Conservation (phyloP, 129 eudicot genomes). For the Saposhnikovia divaricata region DNA sequence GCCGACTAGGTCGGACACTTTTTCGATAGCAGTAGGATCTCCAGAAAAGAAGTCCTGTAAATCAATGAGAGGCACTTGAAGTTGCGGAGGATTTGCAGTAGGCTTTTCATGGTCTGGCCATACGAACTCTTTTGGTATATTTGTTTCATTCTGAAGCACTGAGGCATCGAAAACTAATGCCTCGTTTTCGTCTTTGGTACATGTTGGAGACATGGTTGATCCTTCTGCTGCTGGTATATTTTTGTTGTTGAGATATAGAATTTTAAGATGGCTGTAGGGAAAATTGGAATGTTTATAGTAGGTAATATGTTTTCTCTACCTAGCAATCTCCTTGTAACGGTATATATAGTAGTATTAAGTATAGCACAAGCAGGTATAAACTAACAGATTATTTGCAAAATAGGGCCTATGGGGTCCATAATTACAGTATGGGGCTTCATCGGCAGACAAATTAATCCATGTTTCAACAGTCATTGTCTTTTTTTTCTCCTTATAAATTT, state of each 20-base stretch:
- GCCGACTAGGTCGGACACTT: slow-evolving; percentile 29
- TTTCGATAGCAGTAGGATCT: slow-evolving; percentile 19
- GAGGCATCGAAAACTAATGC: slow-evolving; percentile 20
- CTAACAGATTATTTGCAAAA: slow-evolving; percentile 9
- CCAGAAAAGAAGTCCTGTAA: slow-evolving; percentile 36
- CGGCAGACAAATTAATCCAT: slow-evolving; percentile 1
- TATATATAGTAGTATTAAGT: not conserved
- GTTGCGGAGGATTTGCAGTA: slow-evolving; percentile 5
- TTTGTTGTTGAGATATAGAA: not conserved
- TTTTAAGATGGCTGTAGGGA: not conserved
- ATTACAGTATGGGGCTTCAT: slow-evolving; percentile 11
- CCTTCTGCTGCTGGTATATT: not conserved
- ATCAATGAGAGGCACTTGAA: slow-evolving; percentile 41
- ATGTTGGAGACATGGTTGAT: not conserved
- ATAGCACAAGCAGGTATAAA: not conserved
- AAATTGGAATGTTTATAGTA: not conserved
- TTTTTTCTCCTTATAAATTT: not conserved
- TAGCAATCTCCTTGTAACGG: not conserved
- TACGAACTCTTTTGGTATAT: slow-evolving; percentile 22
- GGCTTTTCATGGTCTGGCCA: slow-evolving; percentile 48
- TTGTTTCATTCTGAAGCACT: slow-evolving; percentile 3
- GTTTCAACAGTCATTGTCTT: not conserved
- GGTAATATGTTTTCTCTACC: slow-evolving; percentile 2
- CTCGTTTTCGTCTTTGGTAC: not conserved
- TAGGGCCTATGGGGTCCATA: slow-evolving; percentile 1